Percentiles rank a stretch among this genome's conserved stretches.
Conservation (phyloP, 2,329 filamentous ascomycete species). For the Trichoderma sp. region DNA sequence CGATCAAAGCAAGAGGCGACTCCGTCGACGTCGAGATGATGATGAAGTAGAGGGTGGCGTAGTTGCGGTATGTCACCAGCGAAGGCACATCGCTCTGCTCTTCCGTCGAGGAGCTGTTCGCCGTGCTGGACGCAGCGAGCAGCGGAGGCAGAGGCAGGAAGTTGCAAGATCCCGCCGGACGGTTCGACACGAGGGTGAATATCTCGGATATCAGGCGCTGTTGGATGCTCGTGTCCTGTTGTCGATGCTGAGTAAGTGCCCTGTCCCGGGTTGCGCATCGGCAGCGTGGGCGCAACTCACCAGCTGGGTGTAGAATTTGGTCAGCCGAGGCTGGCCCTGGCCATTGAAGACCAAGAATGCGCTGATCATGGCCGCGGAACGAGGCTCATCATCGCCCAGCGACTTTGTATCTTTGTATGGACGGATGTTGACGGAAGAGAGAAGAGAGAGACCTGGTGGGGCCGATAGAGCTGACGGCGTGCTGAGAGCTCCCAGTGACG, state of each 20-base stretch:
- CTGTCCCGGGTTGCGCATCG: background rate
- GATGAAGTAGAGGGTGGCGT: slow-evolving; percentile 98
- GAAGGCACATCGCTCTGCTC: slow-evolving; percentile 86
- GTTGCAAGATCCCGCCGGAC: slow-evolving; percentile 90
- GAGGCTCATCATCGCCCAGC: slow-evolving; percentile 23
- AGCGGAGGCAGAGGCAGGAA: slow-evolving; percentile 79
- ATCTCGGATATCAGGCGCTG: slow-evolving; percentile 97
- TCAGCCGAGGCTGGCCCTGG: slow-evolving; percentile 91
- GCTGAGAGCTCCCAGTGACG: slow-evolving; percentile 3
- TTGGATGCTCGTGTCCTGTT: slow-evolving; percentile 91
- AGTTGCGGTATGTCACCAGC: slow-evolving; percentile 96
- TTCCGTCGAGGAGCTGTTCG: slow-evolving; percentile 61
- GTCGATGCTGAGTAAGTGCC: background rate
- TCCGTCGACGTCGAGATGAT: slow-evolving; percentile 95
- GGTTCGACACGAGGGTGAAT: slow-evolving; percentile 90
- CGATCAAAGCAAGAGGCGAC: slow-evolving; percentile 89
- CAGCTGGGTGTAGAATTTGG: slow-evolving; percentile 97
- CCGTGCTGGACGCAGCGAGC: slow-evolving; percentile 59
- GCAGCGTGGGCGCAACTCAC: slow-evolving; percentile 44
- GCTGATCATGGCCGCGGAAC: slow-evolving; percentile 74
- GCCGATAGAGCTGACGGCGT: background rate
- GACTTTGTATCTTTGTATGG: background rate
- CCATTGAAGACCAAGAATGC: slow-evolving; percentile 99
- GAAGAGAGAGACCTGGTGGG: slow-evolving; percentile 1
- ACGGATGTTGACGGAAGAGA: slow-evolving; percentile 14